These are phyloP conservation scores for Dioscorea alata DNA, from an alignment of 106 monocot species.

Conservation along the genomic window DNA sequence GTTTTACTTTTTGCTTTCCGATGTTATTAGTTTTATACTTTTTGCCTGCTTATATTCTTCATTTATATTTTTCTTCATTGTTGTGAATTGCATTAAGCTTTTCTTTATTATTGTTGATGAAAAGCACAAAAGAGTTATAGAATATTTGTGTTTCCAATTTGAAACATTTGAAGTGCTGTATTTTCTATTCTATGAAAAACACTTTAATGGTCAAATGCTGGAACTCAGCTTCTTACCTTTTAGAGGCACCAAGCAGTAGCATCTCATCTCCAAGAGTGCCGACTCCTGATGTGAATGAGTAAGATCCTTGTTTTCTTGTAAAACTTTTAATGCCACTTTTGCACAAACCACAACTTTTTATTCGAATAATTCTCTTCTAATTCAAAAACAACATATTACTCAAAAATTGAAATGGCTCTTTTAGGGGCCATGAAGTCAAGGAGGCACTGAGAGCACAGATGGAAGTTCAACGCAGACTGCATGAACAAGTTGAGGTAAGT, in stretches of 20 bases:
- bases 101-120: background rate
- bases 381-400: background rate
- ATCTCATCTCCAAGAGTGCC: conserved; percentile 62
- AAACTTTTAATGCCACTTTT: background rate
- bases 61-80: background rate
- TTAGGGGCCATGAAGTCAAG: conserved; percentile 88
- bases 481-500: conserved; percentile 96
- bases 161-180: background rate
- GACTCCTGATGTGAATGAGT: conserved; percentile 83
- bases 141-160: background rate
- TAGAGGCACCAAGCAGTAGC: conserved; percentile 50
- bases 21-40: background rate
- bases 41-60: background rate
- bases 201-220: background rate
- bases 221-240: conserved; percentile 62
- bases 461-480: conserved; percentile 89
- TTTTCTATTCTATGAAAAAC: background rate
- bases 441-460: conserved; percentile 93
- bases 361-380: background rate
- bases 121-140: background rate
- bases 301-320: conserved; percentile 24
- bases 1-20: background rate
- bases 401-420: background rate
- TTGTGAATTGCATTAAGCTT: background rate
- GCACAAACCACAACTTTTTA: background rate